Percentiles rank a stretch among this genome's conserved stretches.
These are phyloP conservation scores for Exophiala sideris DNA, from an alignment of 2,329 filamentous ascomycete genomes.

Conservation along the genomic window DNA sequence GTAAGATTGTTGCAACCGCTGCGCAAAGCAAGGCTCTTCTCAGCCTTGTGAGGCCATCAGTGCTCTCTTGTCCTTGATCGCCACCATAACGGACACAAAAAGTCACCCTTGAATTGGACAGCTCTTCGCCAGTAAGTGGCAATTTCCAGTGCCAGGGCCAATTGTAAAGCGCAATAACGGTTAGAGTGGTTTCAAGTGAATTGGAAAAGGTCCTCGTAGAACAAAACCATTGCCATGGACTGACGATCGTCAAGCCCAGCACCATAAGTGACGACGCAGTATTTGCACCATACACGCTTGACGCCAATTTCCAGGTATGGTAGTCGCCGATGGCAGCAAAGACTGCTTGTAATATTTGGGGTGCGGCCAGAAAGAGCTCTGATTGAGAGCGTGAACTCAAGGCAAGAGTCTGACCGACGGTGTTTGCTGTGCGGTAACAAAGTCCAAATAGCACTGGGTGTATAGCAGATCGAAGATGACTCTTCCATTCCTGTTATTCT, in stretches of 20 bases:
- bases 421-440: constrained; percentile 64
- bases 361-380: constrained; percentile 66
- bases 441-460: constrained; percentile 84
- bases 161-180: constrained; percentile 70
- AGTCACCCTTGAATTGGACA: not conserved
- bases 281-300: constrained; percentile 65
- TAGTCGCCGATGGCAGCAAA: constrained; percentile 78
- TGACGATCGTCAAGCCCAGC: constrained; percentile 68
- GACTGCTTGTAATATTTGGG: constrained; percentile 71
- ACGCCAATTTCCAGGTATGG: constrained; percentile 80
- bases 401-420: constrained; percentile 53
- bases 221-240: constrained; percentile 96
- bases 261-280: constrained; percentile 65
- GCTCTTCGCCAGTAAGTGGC: constrained; percentile 21
- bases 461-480: constrained; percentile 81
- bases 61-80: constrained; percentile 31
- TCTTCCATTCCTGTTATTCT: constrained; percentile 75
- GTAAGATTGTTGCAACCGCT: constrained; percentile 75
- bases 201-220: constrained; percentile 93
- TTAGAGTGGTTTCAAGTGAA: constrained; percentile 85
- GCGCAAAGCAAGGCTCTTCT: constrained; percentile 69
- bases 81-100: constrained; percentile 41
- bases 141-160: constrained; percentile 80
- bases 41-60: constrained; percentile 35
- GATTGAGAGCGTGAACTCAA: constrained; percentile 57